Percentiles rank a stretch among this genome's conserved stretches.
Conservation (phyloP, 768 basidiomycete genomes). For the Leccinum boreale region DNA sequence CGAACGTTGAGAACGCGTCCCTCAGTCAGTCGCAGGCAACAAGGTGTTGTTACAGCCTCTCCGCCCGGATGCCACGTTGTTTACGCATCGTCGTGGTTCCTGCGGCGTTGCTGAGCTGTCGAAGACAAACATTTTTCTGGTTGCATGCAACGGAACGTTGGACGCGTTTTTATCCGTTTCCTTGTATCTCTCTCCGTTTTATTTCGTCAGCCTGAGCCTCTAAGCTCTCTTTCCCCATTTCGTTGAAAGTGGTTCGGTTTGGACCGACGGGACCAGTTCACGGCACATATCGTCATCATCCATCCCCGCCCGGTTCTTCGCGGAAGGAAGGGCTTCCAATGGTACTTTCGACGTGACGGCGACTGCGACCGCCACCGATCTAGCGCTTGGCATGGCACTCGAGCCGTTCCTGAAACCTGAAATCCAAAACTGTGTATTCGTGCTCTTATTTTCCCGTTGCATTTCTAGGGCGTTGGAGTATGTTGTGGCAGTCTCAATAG, state of each 20-base stretch:
- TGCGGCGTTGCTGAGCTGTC: background rate
- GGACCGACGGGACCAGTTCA: background rate
- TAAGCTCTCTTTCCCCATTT: background rate
- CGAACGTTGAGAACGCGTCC: slow-evolving; percentile 2
- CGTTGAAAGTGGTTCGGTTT: slow-evolving; percentile 10
- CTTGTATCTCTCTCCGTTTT: background rate
- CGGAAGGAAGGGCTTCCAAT: slow-evolving; percentile 20
- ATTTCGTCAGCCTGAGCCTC: background rate
- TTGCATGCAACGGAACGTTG: background rate
- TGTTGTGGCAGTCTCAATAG: background rate
- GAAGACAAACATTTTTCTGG: background rate
- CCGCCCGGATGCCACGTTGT: slow-evolving; percentile 14
- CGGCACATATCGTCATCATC: background rate
- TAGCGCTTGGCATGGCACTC: background rate
- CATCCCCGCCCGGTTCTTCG: slow-evolving; percentile 10
- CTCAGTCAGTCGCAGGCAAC: background rate
- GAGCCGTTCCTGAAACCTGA: background rate
- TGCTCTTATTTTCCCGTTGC: background rate
- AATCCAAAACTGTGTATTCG: background rate
- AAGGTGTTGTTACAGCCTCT: background rate
- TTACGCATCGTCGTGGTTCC: background rate
- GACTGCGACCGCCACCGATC: slow-evolving; percentile 1
- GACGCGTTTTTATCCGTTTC: background rate
- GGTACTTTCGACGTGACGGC: slow-evolving; percentile 14
- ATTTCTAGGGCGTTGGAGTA: background rate